Conservation (phyloP, 2,329 filamentous ascomycete genomes). For the Fusarium paranaense region DNA sequence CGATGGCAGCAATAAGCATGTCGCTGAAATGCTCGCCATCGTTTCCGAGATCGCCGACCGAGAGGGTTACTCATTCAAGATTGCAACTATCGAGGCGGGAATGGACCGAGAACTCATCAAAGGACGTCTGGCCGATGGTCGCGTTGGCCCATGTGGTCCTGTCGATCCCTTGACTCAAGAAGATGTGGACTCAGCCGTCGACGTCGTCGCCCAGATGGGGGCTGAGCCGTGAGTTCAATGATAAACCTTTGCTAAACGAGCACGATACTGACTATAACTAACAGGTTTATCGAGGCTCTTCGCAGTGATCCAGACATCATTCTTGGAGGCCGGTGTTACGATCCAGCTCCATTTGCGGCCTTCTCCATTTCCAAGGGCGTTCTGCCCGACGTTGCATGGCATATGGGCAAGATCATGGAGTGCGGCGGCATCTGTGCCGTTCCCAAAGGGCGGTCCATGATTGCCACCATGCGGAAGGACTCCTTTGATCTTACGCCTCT, state of each 20-base stretch:
- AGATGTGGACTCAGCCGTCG: conserved; percentile 32
- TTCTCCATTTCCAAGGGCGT: conserved; percentile 50
- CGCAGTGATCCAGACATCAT: conserved; percentile 44
- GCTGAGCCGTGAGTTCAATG: conserved; percentile 33
- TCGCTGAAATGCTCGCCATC: conserved; percentile 53
- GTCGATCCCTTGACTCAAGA: conserved; percentile 45
- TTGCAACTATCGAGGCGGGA: conserved; percentile 49
- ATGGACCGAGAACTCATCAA: conserved; percentile 47
- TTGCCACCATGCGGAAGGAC: conserved; percentile 54
- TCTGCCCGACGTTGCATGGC: conserved; percentile 51
- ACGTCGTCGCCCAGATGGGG: conserved; percentile 40
- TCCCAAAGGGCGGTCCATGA: conserved; percentile 57
- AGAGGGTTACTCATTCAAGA: conserved; percentile 45
- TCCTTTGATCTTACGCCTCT: conserved; percentile 61
- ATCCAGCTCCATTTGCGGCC: conserved; percentile 54
- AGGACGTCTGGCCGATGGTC: conserved; percentile 37
- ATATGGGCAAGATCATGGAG: conserved; percentile 68
- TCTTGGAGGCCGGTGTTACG: conserved; percentile 51
- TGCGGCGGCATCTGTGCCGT: conserved; percentile 60
- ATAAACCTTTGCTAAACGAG: background rate
- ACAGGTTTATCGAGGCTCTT: conserved; percentile 38
- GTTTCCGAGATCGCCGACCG: conserved; percentile 48
- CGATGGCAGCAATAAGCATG: conserved; percentile 53
- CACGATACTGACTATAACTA: background rate
- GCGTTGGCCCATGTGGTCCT: conserved; percentile 49